Evolutionary conservation across 345 rosid genomes (phyloP).

Genomic region (Cardamine occulta): DNA sequence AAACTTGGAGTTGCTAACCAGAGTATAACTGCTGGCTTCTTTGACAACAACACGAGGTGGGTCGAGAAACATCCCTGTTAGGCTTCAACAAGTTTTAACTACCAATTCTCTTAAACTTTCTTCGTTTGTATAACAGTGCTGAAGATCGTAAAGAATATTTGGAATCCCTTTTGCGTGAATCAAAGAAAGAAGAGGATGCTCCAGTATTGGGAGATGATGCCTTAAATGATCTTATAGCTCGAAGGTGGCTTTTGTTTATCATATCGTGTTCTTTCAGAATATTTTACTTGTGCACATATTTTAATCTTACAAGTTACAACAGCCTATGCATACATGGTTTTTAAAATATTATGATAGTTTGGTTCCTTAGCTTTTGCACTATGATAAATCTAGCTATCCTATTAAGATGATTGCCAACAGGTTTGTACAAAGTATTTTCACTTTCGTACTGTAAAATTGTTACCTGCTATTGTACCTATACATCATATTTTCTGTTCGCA

Average conservation of each 20-base stretch:
- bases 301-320: not conserved
- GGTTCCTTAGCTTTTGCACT: conserved; percentile 12
- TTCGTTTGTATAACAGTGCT: conserved; percentile 61
- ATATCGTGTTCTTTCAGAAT: not conserved
- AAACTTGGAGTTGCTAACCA: conserved; percentile 98
- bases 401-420: not conserved
- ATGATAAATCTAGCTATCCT: not conserved
- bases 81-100: not conserved
- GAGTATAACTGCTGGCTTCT: conserved; percentile 97
- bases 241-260: conserved; percentile 57
- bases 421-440: not conserved
- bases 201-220: conserved; percentile 89
- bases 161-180: conserved; percentile 85
- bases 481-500: not conserved
- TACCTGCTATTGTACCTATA: not conserved
- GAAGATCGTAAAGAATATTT: conserved; percentile 94
- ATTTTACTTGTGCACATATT: conserved; percentile 8
- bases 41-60: conserved; percentile 94
- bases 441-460: not conserved
- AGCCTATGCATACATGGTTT: conserved; percentile 15
- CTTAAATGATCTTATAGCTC: conserved; percentile 82
- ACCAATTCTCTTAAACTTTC: conserved; percentile 9
- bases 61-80: conserved; percentile 15
- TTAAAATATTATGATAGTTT: not conserved
- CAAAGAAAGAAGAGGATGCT: conserved; percentile 91